Base-by-base conservation (phyloP, 1,284 basidiomycete species). In the Moniliella sp. region DNA sequence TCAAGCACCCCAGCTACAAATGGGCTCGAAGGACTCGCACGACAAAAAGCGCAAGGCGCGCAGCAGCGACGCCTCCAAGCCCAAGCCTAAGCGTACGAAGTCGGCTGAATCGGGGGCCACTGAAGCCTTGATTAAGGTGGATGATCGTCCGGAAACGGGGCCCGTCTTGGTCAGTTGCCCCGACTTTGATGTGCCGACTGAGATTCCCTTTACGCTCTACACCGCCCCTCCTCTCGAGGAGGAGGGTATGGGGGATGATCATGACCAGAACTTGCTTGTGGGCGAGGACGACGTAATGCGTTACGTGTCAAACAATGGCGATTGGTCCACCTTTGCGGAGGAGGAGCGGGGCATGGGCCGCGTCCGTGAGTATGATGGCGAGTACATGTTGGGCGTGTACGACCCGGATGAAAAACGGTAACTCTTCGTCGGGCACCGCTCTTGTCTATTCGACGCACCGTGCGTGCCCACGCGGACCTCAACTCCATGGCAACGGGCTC, bases 311-410 rank as follows among this genome's bases (percentile, higher is more conserved):
- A 23, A 7, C 8, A 23, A 23, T 23, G 21, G 21, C n/a, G 21
- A 23, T 23, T 23, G n/a, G 8, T 7, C 21, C 8, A 7, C 7
- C 7, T 23, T 23, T 23, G n/a, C 21, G 8, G 21, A 23, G 21
- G n/a, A 7, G 21, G 21, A 23, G 21, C 21, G 21, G 8, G 21
- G 21, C 21, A 23, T 7, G 21, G n/a, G 21, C n/a, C 21, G 21
- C n/a, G n/a, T 23, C 8, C 7, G 21, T 7, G 21, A 23, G n/a
- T 23, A 23, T n/a, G 21, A 23, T 7, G 21, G 21, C 7, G 21
- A 23, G 18, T 59, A 57, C 39, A 35, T 59, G 37, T 39, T 57
- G 4, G 56, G 51, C 11, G 31, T 56, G 12, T 53, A 57, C 34
- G 52, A 57, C 33, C 46, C 48, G 13, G 37, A 37, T 10, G 44